Base-by-base conservation (phyloP, 2,329 filamentous ascomycete species). In the Microsporum audouinii region DNA sequence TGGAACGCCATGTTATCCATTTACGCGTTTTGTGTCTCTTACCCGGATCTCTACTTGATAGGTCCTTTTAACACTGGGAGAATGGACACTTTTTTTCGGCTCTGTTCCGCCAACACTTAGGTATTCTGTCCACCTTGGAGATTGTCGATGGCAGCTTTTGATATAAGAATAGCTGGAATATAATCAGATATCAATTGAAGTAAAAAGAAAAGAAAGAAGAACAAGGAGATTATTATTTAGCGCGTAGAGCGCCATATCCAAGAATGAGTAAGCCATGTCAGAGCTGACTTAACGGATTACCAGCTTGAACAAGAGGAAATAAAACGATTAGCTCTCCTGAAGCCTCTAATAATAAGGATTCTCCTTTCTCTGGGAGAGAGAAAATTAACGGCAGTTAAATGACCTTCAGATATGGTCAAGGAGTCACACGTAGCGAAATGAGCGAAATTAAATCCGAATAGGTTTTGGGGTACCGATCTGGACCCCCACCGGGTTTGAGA, bases 191-290 rank as follows among this genome's bases (percentile, higher is more conserved):
- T 55, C 31, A 36, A 38, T 55, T 55, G n/a, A 55, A 34, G 33
- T 31, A 53, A 53, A 33, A 27, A 5, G 7, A n/a, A 43, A 6
- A 43, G n/a, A 34, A 55, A 31, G 14, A 36, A 34, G 14, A 36
- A 34, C 8, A 55, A 55, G n/a, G 51, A 36, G 23, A 55, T 55
- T 17, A 55, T 55, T 38, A 34, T 36, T 55, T 55, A 55, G 34
- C 51, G 51, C 51, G 33, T 36, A 55, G 51, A 55, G 51, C 51
- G 31, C 33, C 31, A 55, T 55, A 55, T 55, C 51, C 51, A 55
- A 55, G 33, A 34, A 14, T 31, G 51, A 4, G 51, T 55, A 55
- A 55, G n/a, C 51, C 31, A 55, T 36, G 51, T 55, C 51, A 55
- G 51, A 55, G 51, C 33, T 27, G 51, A 55, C 51, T 36, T 14